Base-by-base conservation (phyloP, 345 rosid species). In the Gossypium bickii region DNA sequence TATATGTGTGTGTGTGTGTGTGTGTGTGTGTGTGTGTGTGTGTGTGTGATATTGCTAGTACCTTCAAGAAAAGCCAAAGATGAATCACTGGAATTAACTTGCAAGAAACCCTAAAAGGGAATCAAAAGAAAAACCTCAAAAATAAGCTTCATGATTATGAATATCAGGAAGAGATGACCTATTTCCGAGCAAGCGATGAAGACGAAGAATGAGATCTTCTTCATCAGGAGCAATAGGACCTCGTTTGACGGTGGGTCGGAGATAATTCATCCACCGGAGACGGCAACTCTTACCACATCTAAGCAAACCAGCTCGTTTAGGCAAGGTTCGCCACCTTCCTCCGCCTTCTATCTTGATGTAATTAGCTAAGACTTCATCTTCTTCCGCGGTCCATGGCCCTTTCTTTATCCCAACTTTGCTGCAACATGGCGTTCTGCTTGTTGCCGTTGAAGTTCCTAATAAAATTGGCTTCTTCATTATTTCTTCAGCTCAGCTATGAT, bases 171-270 rank as follows among this genome's bases (percentile, higher is more conserved):
- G 13, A 3, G 3, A 41, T 45, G 59, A 89, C 93, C 88, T 79
- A 83, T 89, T 89, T 2, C 89, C 91, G 6, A 89, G 85, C 73
- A 89, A 73, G 70, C 97, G 97, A 55, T 93, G 98, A 62, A 93
- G 94, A 61, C 97, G 93, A 81, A 93, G 98, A 76, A 93, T 89
- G 82, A 93, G 98, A 81, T 93, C 98, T 82, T 93, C 98, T 78
- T 93, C 98, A 5, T 91, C 98, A 2, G 94, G 82, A 41, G 89
- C 85, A 67, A 91, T 93, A 45, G 83, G 90, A 12, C 97, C 97
- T 2, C 92, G 83, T 72, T 93, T 93, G 2, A 91, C 92, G 22
- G 85, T 82, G 0, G 98, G 98, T 0, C 98, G 90, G 80, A 93
- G 97, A 70, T 93, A 93, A 45, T 93, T 93, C 97, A 93, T 88